These are phyloP conservation scores for Eucalyptus polyanthemos DNA, from an alignment of 345 rosid genomes.

Conservation along the genomic window DNA sequence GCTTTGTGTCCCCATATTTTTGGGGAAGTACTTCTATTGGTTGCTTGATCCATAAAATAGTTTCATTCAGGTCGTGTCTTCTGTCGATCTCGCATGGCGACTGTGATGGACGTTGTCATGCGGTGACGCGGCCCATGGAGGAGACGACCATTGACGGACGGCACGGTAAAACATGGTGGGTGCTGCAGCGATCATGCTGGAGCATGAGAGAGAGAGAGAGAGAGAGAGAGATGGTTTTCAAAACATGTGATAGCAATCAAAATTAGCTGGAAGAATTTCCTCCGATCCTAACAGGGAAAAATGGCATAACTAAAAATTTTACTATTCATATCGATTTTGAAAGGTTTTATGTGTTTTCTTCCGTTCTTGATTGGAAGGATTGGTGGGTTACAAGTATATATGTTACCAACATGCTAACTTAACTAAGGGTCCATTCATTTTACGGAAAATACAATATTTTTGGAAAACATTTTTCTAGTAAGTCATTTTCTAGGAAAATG, in stretches of 20 bases:
- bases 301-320: neutral
- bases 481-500: too few relatives aligned
- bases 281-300: neutral
- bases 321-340: neutral
- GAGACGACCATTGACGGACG: neutral
- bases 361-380: neutral
- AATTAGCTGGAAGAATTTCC: neutral
- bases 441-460: fast-evolving
- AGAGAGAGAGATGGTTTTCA: neutral
- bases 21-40: neutral
- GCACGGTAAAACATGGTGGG: neutral
- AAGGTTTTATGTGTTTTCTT: neutral
- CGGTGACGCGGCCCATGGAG: neutral
- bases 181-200: neutral
- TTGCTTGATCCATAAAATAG: neutral
- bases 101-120: neutral
- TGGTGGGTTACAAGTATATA: neutral
- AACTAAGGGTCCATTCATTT: neutral
- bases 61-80: neutral
- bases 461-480: fast-evolving
- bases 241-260: neutral
- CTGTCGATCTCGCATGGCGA: neutral
- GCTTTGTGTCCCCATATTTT: neutral
- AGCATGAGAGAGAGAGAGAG: neutral
- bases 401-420: neutral